Evolutionary conservation across 108 stramenopile species (phyloP), one percentile per base, ranked within the genome.

Genomic region (Ochromonas danica): DNA sequence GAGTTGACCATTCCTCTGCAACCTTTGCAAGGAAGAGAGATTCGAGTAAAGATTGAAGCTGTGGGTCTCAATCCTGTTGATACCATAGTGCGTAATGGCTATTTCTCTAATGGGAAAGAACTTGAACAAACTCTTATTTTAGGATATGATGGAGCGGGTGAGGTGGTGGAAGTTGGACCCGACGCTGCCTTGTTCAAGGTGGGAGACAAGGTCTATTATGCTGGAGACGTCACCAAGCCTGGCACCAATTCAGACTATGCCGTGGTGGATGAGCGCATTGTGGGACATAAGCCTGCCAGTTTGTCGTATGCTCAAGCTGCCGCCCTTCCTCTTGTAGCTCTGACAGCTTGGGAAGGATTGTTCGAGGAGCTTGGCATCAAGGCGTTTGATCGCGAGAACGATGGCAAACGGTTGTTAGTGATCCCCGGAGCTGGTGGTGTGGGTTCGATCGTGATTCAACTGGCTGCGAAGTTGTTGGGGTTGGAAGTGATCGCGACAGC

Each of bases 371-470:
- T 60, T 22, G n/a, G n/a, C n/a, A n/a, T n/a, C n/a, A n/a, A n/a
- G n/a, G n/a, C n/a, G n/a, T n/a, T n/a, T n/a, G n/a, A n/a, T n/a
- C n/a, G n/a, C n/a, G n/a, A n/a, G n/a, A n/a, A n/a, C n/a, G 57
- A 60, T 22, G 57, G 22, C 22, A 22, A 22, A 22, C 22, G 25
- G 57, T 22, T 77, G 38, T 31, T 77, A 61, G 33, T 77, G 75
- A 51, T 77, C n/a, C 35, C 35, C 57, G 75, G 43, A 1, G 75
- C 75, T 0, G 75, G 75, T 0, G 75, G 75, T 61, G 75, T 77
- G 25, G 75, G 75, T 3, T 77, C 75, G 25, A 61, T 61, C 22
- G 43, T 39, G 38, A 77, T 77, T 39, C 75, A 77, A 61, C 43
- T 57, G 0, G 75, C 75, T 17, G 39, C 57, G 75, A 25, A 22